Base-by-base conservation (phyloP, 192 early-diverging fungal species). In the Gigaspora rosea region DNA sequence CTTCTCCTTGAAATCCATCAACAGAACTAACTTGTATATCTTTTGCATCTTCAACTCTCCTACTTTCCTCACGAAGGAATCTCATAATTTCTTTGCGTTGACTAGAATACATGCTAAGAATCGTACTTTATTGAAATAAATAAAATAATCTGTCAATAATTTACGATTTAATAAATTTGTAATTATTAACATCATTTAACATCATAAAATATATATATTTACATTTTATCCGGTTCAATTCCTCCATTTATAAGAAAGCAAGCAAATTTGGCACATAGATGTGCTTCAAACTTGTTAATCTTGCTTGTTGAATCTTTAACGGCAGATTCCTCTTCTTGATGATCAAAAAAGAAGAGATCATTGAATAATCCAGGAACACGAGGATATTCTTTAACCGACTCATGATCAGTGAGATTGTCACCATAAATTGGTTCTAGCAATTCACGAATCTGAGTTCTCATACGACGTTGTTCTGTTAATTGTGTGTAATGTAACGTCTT, bases 1-100 rank as follows among this genome's bases (percentile, higher is more conserved):
- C 97, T 68, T 97, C 95, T 48, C 97, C 97, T 81, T 99, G 97
- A 84, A 95, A 99, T 2, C 95, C 96, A 79, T 97, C 96, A 2
- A 99, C 97, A 49, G 91, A 94, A n/a, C 91, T 92, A 1, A 98
- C 93, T 71, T 93, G 91, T 27, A 98, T 92, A 7, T 90, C 86
- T 75, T 93, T 94, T 33, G 77, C 47, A 54, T 80, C 75, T 16
- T 61, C 16, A 36, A 66, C 64, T 16, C 63, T 36, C 16, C 74
- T 71, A 10, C 57, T 69, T 22, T 64, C 47, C 3, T 15, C 79
- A 0, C 80, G 79, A 12, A 89, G 57, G 9, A 54, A 78, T 11
- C 82, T 74, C n/a, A 57, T 18, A 12, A 89, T 82, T 47, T 71
- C 76, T 8, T 76, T 63, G 11, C 83, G 82, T 41, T 89, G 88